Percentiles rank a stretch among this genome's conserved stretches.
Conservation (phyloP, 73 alveolate genomes). For the Blepharisma japonicum region DNA sequence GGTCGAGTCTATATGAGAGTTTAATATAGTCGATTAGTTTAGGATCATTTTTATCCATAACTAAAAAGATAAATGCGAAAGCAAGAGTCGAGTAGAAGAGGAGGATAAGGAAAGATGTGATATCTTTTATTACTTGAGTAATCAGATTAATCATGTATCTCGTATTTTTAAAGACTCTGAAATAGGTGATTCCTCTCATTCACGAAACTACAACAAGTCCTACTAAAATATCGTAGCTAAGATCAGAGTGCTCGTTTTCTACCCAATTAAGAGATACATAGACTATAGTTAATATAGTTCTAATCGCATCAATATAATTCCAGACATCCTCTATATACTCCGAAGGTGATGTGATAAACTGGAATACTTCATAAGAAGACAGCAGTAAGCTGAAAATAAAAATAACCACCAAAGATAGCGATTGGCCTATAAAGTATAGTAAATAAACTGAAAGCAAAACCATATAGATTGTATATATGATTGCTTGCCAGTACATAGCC, state of each 20-base stretch:
- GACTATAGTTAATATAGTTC: background rate
- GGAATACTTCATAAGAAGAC: background rate
- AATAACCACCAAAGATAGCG: background rate
- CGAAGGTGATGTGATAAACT: background rate
- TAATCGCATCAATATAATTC: background rate
- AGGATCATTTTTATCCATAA: background rate
- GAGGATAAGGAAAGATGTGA: background rate
- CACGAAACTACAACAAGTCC: background rate
- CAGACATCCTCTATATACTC: conserved; percentile 11
- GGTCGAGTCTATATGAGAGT: conserved; percentile 26
- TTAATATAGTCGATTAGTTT: background rate
- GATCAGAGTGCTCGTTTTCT: background rate
- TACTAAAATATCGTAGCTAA: background rate
- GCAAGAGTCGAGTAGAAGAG: conserved; percentile 21
- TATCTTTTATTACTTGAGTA: conserved; percentile 1
- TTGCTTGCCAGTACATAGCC: background rate
- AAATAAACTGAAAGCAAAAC: background rate
- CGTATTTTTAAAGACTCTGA: conserved; percentile 5
- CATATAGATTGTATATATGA: background rate
- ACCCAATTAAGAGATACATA: background rate
- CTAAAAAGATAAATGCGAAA: background rate
- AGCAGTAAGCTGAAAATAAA: background rate
- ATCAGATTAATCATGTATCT: conserved; percentile 9
- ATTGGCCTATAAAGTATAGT: background rate
- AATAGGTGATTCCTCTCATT: conserved; percentile 27